Base-by-base conservation (phyloP, 108 stramenopile genomes). In the Chaetoceros muelleri region DNA sequence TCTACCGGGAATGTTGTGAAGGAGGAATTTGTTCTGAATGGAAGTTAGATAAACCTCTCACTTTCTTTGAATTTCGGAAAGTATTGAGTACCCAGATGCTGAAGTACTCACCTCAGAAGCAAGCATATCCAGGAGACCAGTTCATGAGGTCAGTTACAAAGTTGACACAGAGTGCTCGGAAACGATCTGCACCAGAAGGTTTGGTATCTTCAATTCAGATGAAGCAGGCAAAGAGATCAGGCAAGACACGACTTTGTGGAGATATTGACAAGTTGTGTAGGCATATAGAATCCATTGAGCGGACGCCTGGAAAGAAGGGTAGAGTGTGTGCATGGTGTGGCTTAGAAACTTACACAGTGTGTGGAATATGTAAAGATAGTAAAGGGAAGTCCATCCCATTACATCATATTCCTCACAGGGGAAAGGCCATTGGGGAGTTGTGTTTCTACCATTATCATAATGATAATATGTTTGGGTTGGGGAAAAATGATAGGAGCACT, bases 1-100 rank as follows among this genome's bases (percentile, higher is more conserved):
- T 53, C 13, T 61, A 61, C 40, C 17, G 17, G 31, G 52, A 61
- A 17, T 52, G 50, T 44, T 34, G 31, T 25, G 61, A 61, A 17
- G 61, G 61, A 21, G 24, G 18, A 34, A 30, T 53, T 18, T 30
- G 52, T 61, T 7, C 31, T 30, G 29, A 22, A 2, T 57, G 56
- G 56, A 44, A 3, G 8, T n/a, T 57, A 1, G 44, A 44, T 1
- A 44, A 40, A 13, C 34, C 34, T 40, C 8, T 40, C 13, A 10
- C 34, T 10, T 54, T 30, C 28, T 2, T 8, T 1, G n/a, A 54
- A 19, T 54, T 54, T 30, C 53, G 53, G 22, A 26, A 2, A 3
- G 30, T 5, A 30, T 18, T 54, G 16, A 29, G 28, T 1, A 30
- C 22, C n/a, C 53, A 54, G 30, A 27, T 29, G 53, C 53, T 54